Evolutionary conservation across 768 basidiomycete species (phyloP).

Genomic region (Boletus edulis): DNA sequence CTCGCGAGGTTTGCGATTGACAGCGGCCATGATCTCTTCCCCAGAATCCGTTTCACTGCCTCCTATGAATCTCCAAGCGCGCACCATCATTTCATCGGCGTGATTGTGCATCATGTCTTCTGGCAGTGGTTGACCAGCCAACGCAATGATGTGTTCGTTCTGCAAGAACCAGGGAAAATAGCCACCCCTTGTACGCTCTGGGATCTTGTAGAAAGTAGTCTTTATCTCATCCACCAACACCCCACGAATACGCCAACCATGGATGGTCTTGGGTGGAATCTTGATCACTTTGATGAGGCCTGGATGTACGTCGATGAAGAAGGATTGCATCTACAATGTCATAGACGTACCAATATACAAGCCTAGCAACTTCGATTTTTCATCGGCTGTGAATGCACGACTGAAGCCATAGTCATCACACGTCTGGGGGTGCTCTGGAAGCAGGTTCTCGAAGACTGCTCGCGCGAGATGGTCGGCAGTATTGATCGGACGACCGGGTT

Average conservation of each 20-base stretch:
- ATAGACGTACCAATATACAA: background rate
- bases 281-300: background rate
- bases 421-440: background rate
- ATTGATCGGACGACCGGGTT: background rate
- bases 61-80: background rate
- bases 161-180: conserved; percentile 4
- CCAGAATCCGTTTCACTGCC: background rate
- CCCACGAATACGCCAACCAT: too few species aligned
- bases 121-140: background rate
- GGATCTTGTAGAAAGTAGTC: background rate
- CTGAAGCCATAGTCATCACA: background rate
- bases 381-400: background rate
- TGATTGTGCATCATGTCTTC: background rate
- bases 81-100: background rate
- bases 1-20: background rate
- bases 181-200: background rate
- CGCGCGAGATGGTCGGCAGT: background rate
- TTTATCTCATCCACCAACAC: background rate
- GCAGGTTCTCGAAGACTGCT: background rate
- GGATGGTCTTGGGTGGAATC: too few species aligned
- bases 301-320: background rate
- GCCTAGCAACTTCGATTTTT: background rate
- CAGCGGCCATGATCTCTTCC: background rate
- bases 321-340: background rate
- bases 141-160: conserved; percentile 1